These are phyloP conservation scores for Hericium erinaceus DNA, from an alignment of 768 basidiomycete genomes.

Conservation along the genomic window DNA sequence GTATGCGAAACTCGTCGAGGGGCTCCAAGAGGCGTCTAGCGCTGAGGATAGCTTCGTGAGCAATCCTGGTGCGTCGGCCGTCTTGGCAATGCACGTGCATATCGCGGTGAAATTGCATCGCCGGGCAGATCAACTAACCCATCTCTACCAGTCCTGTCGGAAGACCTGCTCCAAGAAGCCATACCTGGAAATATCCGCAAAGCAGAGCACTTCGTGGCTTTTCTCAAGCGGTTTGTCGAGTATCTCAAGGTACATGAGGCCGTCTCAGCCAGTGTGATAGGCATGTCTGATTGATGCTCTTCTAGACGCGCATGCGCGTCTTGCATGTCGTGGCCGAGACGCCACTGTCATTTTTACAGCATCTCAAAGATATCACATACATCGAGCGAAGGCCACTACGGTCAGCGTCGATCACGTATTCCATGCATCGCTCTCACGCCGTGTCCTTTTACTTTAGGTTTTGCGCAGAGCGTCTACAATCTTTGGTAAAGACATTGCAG, in stretches of 20 bases:
- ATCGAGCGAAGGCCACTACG: constrained; percentile 90
- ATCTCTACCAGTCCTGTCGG: constrained; percentile 61
- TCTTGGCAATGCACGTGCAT: not conserved
- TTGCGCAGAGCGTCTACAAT: constrained; percentile 92
- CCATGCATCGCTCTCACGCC: not conserved
- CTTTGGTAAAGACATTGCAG: constrained; percentile 87
- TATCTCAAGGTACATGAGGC: constrained; percentile 73
- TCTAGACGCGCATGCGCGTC: constrained; percentile 96
- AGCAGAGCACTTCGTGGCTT: constrained; percentile 98
- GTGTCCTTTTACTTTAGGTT: constrained; percentile 45
- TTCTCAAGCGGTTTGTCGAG: constrained; percentile 95
- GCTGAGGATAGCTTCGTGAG: constrained; percentile 80
- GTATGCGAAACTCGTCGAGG: constrained; percentile 91
- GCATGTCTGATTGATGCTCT: not conserved
- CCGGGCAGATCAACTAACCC: too few relatives aligned
- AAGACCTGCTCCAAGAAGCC: constrained; percentile 91
- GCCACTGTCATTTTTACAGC: constrained; percentile 91
- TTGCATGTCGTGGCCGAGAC: constrained; percentile 98
- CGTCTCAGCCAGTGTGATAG: not conserved
- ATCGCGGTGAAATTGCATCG: too few relatives aligned
- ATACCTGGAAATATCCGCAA: constrained; percentile 97
- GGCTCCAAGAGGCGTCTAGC: constrained; percentile 70
- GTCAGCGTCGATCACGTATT: constrained; percentile 32
- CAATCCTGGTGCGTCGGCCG: constrained; percentile 58
- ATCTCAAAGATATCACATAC: constrained; percentile 97